phyloP scores from a whole-genome alignment of 164 flowering plant species.

The Aristolochia contorta region DNA sequence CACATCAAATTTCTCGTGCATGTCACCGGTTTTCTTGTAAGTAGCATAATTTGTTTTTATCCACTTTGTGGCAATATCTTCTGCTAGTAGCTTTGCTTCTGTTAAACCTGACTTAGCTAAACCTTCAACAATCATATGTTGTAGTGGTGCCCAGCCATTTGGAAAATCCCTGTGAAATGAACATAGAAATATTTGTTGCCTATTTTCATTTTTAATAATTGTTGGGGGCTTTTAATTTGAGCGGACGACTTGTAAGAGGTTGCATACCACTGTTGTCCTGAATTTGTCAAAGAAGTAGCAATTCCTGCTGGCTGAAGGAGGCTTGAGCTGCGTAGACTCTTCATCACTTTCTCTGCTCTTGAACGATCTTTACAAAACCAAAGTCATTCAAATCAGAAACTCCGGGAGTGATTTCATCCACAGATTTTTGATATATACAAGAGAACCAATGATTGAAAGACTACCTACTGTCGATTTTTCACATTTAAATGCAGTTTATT shows the following conservation, averaged over 20 bases:
- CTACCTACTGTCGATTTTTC: no score
- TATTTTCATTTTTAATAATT: background rate
- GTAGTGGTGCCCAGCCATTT: slow-evolving; percentile 96
- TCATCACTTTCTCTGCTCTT: slow-evolving; percentile 36
- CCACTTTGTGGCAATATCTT: slow-evolving; percentile 78
- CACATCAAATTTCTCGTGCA: slow-evolving; percentile 79
- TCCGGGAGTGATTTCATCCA: no score
- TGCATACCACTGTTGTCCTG: slow-evolving; percentile 85
- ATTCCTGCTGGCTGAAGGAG: slow-evolving; percentile 64
- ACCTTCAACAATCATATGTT: slow-evolving; percentile 93
- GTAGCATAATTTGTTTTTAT: slow-evolving; percentile 68
- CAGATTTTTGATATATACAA: no score
- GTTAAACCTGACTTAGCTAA: slow-evolving; percentile 44
- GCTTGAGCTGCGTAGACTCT: slow-evolving; percentile 53
- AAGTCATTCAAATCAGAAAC: background rate
- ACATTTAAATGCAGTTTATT: no score
- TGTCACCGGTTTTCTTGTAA: slow-evolving; percentile 59
- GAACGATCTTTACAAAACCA: slow-evolving; percentile 27
- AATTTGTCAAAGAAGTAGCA: slow-evolving; percentile 62
- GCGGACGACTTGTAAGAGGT: background rate
- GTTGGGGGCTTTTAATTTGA: background rate
- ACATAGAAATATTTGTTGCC: background rate
- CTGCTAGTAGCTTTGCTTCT: slow-evolving; percentile 49
- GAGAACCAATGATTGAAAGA: no score
- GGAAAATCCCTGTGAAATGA: slow-evolving; percentile 72